Conservation (phyloP, 2,329 filamentous ascomycete species). For the Emmonsia crescens region DNA sequence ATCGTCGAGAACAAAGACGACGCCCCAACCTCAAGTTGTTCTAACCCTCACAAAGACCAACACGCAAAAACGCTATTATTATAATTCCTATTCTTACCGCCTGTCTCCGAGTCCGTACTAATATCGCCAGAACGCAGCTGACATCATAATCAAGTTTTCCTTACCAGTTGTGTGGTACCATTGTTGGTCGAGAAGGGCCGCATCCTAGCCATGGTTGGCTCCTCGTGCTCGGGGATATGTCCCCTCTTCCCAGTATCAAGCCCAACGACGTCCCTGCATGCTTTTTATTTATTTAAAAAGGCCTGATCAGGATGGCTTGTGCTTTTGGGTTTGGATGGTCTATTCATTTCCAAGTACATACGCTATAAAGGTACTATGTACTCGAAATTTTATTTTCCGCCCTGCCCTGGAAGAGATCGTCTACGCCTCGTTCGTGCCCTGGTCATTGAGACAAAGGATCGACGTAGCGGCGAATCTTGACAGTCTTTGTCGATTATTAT, state of each 20-base stretch:
- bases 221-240: not conserved
- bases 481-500: not conserved
- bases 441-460: slow-evolving; percentile 4
- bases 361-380: not conserved
- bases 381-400: not conserved
- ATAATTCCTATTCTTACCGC: not conserved
- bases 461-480: not conserved
- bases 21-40: not conserved
- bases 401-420: slow-evolving; percentile 1
- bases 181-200: not conserved
- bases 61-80: not conserved
- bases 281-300: not conserved
- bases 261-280: slow-evolving; percentile 1
- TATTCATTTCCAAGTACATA: not conserved
- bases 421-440: not conserved
- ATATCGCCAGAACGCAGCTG: not conserved
- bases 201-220: not conserved
- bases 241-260: not conserved
- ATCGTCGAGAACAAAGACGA: not conserved
- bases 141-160: not conserved
- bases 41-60: not conserved
- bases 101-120: not conserved
- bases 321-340: not conserved
- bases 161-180: not conserved
- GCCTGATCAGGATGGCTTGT: not conserved